Percentiles rank a stretch among this genome's conserved stretches.
Evolutionary conservation across 2,329 filamentous ascomycete species (phyloP).

Genomic region (Fusarium sp.): DNA sequence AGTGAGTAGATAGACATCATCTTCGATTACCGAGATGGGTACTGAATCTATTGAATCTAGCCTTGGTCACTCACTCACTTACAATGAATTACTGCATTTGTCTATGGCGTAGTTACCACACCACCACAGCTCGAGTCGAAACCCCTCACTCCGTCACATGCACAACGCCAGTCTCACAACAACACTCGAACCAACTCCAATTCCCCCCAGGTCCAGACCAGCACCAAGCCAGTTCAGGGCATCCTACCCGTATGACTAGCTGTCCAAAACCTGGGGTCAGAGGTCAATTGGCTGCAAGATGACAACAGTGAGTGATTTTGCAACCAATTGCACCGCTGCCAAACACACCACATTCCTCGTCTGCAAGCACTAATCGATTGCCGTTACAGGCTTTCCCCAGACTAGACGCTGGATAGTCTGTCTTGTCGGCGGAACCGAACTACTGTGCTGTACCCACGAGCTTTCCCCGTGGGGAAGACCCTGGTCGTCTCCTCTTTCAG

Average conservation of each 20-base stretch:
- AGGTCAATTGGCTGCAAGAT: neutral
- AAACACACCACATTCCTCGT: slow-evolving; percentile 16
- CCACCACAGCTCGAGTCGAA: neutral
- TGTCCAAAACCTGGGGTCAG: neutral
- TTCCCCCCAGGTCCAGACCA: slow-evolving; percentile 1
- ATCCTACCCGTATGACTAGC: slow-evolving; percentile 5
- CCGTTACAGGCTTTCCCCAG: slow-evolving; percentile 10
- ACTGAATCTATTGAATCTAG: too few relatives aligned
- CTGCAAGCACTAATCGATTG: slow-evolving; percentile 6
- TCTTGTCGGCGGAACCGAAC: slow-evolving; percentile 22
- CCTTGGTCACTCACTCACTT: neutral
- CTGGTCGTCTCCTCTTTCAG: slow-evolving; percentile 3
- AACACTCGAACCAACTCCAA: neutral
- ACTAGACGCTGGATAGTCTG: too few relatives aligned
- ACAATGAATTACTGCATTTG: neutral
- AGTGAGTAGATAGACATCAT: neutral
- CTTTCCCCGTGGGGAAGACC: slow-evolving; percentile 34
- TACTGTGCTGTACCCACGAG: slow-evolving; percentile 7
- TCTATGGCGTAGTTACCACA: too few relatives aligned
- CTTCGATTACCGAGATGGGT: slow-evolving; percentile 1
- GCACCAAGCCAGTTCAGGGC: neutral
- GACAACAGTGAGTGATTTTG: slow-evolving; percentile 16
- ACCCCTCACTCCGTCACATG: slow-evolving; percentile 29
- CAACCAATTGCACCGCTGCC: slow-evolving; percentile 1
- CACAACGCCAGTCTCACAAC: slow-evolving; percentile 1